Evolutionary conservation across 1,284 basidiomycete species (phyloP), one percentile per base, ranked within the genome.

Genomic region (Microbotryum violaceum): DNA sequence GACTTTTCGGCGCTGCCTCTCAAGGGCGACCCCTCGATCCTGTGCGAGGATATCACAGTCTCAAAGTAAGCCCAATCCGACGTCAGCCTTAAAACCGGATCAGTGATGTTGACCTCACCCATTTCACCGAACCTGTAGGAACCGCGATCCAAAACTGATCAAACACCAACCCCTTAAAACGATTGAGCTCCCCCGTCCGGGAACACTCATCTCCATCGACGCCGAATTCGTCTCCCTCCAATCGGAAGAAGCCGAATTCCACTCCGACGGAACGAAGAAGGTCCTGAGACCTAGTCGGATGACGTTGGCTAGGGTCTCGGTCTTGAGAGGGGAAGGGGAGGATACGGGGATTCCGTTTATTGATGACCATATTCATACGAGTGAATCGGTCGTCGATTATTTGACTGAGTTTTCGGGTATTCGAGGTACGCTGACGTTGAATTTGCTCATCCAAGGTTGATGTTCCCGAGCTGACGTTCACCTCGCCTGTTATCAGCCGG

Each of bases 181-280:
- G 20, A 83, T 86, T n/a, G 94, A 97, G 75, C 75, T 96, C 21
- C 94, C 92, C 0, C 82, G 76, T 60, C 85, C 86, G 12, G 94
- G 92, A 3, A 93, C 88, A 4, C 78, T 96, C 50, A 85, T 98
- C 23, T 85, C 93, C 2, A 97, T 99, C 66, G 96, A 98, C 73
- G 91, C 96, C 2, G 96, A 98, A 74, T 98, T 99, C 74, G 93
- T 98, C 8, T 88, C 87, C 20, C 87, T 99, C 80, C 91, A 97
- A 74, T 71, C 91, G 85, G 94, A 97, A 77, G 94, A 98, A 75
- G 87, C 87, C 27, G 94, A 99, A 74, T 89, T 88, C 72, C 84
- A 89, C 12, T 97, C 93, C 0, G 91, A 97, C 71, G 93, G 94
- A 4, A 91, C 90, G 4, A 91, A 91, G 74, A 91, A 89, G 69